phyloP scores from a whole-genome alignment of 805 yeast species.

The Saccharomyces paradoxus region DNA sequence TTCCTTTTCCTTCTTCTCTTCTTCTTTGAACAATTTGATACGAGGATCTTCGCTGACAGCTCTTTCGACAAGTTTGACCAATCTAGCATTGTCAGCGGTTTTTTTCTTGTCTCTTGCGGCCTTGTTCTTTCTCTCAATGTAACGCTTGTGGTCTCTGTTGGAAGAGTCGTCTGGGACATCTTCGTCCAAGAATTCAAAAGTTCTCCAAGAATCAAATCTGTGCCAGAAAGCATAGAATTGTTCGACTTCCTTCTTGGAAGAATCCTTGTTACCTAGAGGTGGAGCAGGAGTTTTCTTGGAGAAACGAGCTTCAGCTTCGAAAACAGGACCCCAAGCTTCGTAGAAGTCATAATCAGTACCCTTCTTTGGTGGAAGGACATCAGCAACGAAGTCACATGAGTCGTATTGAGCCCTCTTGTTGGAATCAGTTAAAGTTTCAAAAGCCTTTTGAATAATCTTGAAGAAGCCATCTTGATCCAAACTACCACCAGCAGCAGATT shows the following conservation, averaged over 20 bases:
- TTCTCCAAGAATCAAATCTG: conserved; percentile 95
- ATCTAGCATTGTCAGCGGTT: conserved; percentile 91
- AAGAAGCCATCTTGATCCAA: conserved; percentile 92
- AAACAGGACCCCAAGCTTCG: conserved; percentile 88
- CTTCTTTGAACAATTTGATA: conserved; percentile 85
- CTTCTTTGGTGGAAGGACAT: conserved; percentile 67
- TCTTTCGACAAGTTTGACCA: conserved; percentile 78
- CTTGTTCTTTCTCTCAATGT: conserved; percentile 93
- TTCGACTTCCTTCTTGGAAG: conserved; percentile 76
- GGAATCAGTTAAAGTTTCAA: conserved; percentile 81
- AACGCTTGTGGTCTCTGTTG: conserved; percentile 98
- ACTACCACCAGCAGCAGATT: conserved; percentile 76
- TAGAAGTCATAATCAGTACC: conserved; percentile 71
- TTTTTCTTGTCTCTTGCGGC: conserved; percentile 95
- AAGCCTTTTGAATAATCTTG: conserved; percentile 95
- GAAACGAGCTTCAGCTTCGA: conserved; percentile 84
- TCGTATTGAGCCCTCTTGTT: conserved; percentile 86
- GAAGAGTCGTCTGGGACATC: conserved; percentile 99
- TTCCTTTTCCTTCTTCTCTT: conserved; percentile 90
- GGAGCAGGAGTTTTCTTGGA: conserved; percentile 90
- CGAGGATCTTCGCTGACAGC: conserved; percentile 91
- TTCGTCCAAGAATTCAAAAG: conserved; percentile 96
- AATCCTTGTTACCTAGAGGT: conserved; percentile 54
- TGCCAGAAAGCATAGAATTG: conserved; percentile 86
- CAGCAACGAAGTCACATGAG: conserved; percentile 86